phyloP scores from a whole-genome alignment of 2,329 filamentous ascomycete genomes.

The Pseudophaeomoniella oleicola region DNA sequence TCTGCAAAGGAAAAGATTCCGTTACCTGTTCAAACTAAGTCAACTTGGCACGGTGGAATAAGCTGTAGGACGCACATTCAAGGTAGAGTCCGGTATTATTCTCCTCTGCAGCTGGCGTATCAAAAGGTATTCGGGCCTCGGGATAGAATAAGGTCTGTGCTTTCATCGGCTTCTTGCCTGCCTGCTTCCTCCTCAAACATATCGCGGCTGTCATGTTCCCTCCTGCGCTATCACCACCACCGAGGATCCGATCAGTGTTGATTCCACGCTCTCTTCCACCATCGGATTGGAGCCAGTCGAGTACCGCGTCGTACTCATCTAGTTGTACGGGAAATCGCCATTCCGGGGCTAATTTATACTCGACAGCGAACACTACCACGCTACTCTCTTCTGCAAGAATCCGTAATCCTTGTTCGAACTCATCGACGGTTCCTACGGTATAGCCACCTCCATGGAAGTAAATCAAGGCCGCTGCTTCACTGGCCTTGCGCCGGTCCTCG shows the following conservation, averaged over 20 bases:
- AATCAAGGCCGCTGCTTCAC: constrained; percentile 16
- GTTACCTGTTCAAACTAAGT: too few species aligned
- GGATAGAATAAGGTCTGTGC: constrained; percentile 21
- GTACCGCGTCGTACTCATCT: constrained; percentile 18
- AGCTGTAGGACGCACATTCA: constrained; percentile 11
- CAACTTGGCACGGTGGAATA: too few species aligned
- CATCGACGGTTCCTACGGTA: constrained; percentile 22
- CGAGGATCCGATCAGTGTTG: constrained; percentile 14
- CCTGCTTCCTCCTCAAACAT: constrained; percentile 14
- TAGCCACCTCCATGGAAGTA: constrained; percentile 25
- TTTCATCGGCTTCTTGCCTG: constrained; percentile 12
- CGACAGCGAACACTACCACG: constrained; percentile 17
- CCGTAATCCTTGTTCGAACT: constrained; percentile 22
- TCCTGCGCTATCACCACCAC: constrained; percentile 20
- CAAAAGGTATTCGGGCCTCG: constrained; percentile 18
- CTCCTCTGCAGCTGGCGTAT: constrained; percentile 17
- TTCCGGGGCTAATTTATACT: constrained; percentile 21
- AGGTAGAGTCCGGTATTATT: constrained; percentile 21
- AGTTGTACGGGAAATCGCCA: constrained; percentile 17
- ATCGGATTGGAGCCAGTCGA: constrained; percentile 14
- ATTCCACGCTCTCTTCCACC: constrained; percentile 14
- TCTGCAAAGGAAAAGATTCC: constrained; percentile 20
- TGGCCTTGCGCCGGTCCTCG: constrained; percentile 5
- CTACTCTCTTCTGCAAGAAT: constrained; percentile 16
- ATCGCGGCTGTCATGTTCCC: constrained; percentile 22